Base-by-base conservation (phyloP, 2,329 filamentous ascomycete species). In the Epichloe gansuensis region DNA sequence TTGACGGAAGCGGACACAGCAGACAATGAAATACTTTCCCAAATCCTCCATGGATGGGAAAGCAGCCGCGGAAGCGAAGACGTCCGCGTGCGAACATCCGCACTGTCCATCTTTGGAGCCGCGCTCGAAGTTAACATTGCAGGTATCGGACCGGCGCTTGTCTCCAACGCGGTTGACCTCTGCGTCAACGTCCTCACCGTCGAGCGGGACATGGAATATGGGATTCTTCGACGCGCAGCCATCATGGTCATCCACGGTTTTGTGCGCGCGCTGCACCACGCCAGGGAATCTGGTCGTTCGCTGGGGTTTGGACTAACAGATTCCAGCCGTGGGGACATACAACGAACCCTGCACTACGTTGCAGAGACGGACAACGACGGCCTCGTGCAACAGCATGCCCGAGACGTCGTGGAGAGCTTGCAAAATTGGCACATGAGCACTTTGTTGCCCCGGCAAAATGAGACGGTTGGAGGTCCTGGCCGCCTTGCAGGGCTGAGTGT, bases 41-140 rank as follows among this genome's bases (percentile, higher is more conserved):
- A 74, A 53, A 86, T 88, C 54, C 71, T 87, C 0, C 68, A 74
- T 13, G 83, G 82, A 1, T 88, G 85, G 85, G 75, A 83, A 57
- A 76, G 81, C 55, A 81, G 79, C 52, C 69, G 74, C 15, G 83
- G 82, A 0, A 74, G 75, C 53, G 85, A 89, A 63, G 85, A 89
- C 60, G 71, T 87, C 12, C 75, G 85, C 4, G 76, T 89, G 57
- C 78, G 85, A 1, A 70, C 83, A 13, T 87, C 84, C 23, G 81
- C 84, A 4, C 64, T 89, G 6, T 84, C 82, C 4, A 75, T 89
- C 46, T 71, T 89, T 43, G 76, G 77, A 0, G 68, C 68, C 1
- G 73, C 74, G 0, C 64, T 87, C 27, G 82, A 87, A 62, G 77
- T 73, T 1, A 82, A 81, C 56, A 68, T 83, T 4, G 66, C 68